A percentile compares a stretch with the other conserved stretches of the same genome.
phyloP scores from a whole-genome alignment of 1,284 basidiomycete genomes.

The Hymenochaete sp. region DNA sequence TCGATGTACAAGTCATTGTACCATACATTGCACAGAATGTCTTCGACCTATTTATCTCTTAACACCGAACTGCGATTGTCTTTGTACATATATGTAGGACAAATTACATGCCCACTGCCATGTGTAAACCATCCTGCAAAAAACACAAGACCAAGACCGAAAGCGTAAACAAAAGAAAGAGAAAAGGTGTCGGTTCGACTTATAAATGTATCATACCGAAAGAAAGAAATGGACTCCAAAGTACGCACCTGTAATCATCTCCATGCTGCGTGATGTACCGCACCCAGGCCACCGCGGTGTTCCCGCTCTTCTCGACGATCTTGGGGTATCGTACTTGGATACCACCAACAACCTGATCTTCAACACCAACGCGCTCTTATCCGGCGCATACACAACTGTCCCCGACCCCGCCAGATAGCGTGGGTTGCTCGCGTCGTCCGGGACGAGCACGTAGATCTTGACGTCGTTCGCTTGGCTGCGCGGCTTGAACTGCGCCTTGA shows the following conservation, averaged over 20 bases:
- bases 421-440: constrained; percentile 96
- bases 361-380: constrained; percentile 96
- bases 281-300: constrained; percentile 89
- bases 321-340: constrained; percentile 96
- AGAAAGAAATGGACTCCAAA: no score
- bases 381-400: constrained; percentile 88
- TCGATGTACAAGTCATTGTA: no score
- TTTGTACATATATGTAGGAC: no score
- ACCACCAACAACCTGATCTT: constrained; percentile 96
- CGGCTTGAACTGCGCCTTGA: constrained; percentile 96
- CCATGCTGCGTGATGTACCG: constrained; percentile 93
- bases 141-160: background rate
- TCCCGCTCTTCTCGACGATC: constrained; percentile 97
- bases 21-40: no score
- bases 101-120: constrained; percentile 69
- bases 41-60: no score
- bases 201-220: no score
- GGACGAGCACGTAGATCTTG: constrained; percentile 95
- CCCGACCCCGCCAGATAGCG: constrained; percentile 92
- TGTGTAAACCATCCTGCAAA: constrained; percentile 48
- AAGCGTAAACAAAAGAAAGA: no score
- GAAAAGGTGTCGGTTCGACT: no score
- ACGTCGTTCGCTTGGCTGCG: constrained; percentile 97
- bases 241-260: constrained; percentile 88
- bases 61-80: no score